phyloP scores from a whole-genome alignment of 106 monocot species.

The Dendrobium catenatum region DNA sequence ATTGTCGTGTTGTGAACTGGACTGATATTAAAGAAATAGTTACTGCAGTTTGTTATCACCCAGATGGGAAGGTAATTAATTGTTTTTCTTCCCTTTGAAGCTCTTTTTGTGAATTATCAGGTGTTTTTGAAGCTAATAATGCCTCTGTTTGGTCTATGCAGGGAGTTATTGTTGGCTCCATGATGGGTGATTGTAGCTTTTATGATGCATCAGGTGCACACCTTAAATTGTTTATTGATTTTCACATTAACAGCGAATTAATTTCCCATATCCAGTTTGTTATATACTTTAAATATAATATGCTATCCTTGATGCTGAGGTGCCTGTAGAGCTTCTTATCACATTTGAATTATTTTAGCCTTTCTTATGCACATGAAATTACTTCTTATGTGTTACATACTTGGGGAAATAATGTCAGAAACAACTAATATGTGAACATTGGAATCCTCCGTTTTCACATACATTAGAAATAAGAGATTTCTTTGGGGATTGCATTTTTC shows the following conservation, averaged over 20 bases:
- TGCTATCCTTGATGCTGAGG: background rate
- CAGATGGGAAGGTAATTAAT: constrained; percentile 67
- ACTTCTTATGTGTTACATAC: background rate
- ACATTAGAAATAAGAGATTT: background rate
- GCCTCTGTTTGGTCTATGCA: constrained; percentile 18
- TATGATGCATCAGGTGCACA: constrained; percentile 76
- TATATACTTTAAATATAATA: background rate
- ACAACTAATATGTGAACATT: background rate
- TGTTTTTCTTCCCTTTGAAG: background rate
- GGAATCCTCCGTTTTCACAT: background rate
- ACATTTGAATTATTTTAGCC: background rate
- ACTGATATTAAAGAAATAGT: constrained; percentile 66
- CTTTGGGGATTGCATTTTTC: background rate
- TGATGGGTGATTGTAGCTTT: constrained; percentile 69
- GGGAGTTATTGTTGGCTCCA: constrained; percentile 63
- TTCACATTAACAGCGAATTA: background rate
- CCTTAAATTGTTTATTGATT: background rate
- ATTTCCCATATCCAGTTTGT: background rate
- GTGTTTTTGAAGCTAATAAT: background rate
- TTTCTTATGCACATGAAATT: background rate
- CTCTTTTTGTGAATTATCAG: background rate
- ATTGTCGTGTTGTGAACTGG: constrained; percentile 64
- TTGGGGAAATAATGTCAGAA: background rate
- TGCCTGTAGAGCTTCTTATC: background rate
- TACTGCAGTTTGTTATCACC: constrained; percentile 63